Evolutionary conservation across 768 basidiomycete genomes (phyloP).

Genomic region (Boletellus sp.): DNA sequence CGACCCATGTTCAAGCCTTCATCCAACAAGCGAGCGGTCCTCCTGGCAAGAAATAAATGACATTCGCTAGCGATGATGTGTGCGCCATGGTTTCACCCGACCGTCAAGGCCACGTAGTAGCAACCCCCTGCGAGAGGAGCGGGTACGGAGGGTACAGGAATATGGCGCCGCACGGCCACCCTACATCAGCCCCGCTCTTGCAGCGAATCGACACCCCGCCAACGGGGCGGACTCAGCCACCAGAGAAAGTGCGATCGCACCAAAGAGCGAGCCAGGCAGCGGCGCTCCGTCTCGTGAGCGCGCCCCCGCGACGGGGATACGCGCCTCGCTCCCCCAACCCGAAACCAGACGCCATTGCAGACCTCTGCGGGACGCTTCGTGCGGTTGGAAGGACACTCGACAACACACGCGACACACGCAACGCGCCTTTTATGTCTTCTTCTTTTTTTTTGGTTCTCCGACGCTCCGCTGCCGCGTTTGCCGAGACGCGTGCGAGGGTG

Average conservation of each 20-base stretch:
- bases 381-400: constrained; percentile 66
- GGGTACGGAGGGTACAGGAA: constrained; percentile 77
- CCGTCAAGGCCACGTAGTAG: constrained; percentile 71
- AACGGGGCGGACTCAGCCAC: constrained; percentile 45
- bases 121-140: constrained; percentile 29
- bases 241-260: too few relatives aligned
- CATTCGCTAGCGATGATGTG: too few relatives aligned
- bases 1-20: too few relatives aligned
- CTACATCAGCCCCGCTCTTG: constrained; percentile 41
- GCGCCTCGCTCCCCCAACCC: constrained; percentile 79
- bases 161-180: constrained; percentile 61
- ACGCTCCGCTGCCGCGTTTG: neutral
- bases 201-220: constrained; percentile 52
- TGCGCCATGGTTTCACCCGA: constrained; percentile 79
- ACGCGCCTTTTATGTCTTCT: too few relatives aligned
- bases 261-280: constrained; percentile 35
- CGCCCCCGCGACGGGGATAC: constrained; percentile 42
- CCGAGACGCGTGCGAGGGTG: constrained; percentile 17
- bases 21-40: too few relatives aligned
- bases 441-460: constrained; percentile 33
- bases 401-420: constrained; percentile 2
- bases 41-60: too few relatives aligned
- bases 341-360: constrained; percentile 62
- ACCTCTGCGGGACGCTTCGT: constrained; percentile 59
- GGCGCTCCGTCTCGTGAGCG: constrained; percentile 49